These are phyloP conservation scores for Elongisporangium senticosum DNA, from an alignment of 352 stramenopile species.

Conservation along the genomic window DNA sequence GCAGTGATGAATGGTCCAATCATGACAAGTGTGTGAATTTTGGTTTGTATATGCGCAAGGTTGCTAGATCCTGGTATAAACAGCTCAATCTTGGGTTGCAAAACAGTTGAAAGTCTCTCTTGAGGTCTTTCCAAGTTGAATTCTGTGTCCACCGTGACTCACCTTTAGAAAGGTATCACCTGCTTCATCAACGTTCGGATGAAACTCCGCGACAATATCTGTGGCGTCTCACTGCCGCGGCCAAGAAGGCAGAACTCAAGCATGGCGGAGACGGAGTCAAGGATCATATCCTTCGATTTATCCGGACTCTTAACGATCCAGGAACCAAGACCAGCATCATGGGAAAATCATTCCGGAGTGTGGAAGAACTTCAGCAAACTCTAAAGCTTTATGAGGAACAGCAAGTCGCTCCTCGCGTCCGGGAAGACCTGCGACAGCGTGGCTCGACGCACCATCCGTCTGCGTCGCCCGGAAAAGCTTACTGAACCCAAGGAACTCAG, in stretches of 20 bases:
- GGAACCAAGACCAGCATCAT: background rate
- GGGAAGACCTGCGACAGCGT: background rate
- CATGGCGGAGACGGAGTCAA: background rate
- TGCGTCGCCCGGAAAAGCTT: background rate
- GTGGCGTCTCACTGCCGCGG: background rate
- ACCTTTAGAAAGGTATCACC: background rate
- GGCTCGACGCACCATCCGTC: background rate
- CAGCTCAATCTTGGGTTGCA: background rate
- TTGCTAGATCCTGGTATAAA: background rate
- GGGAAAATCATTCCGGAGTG: background rate
- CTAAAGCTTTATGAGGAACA: background rate
- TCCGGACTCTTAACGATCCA: background rate
- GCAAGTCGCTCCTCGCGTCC: background rate
- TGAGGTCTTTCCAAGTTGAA: background rate
- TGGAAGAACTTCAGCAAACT: background rate
- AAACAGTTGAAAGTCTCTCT: background rate
- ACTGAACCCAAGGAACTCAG: background rate
- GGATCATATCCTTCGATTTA: background rate
- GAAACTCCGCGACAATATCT: slow-evolving; percentile 2
- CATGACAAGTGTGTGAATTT: background rate
- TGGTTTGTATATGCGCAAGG: background rate
- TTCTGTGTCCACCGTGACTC: background rate
- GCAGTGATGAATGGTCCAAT: background rate
- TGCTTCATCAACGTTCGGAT: background rate
- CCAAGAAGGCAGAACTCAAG: background rate